Conservation (phyloP, 805 yeast genomes). For the Yarrowia yakushimensis region DNA sequence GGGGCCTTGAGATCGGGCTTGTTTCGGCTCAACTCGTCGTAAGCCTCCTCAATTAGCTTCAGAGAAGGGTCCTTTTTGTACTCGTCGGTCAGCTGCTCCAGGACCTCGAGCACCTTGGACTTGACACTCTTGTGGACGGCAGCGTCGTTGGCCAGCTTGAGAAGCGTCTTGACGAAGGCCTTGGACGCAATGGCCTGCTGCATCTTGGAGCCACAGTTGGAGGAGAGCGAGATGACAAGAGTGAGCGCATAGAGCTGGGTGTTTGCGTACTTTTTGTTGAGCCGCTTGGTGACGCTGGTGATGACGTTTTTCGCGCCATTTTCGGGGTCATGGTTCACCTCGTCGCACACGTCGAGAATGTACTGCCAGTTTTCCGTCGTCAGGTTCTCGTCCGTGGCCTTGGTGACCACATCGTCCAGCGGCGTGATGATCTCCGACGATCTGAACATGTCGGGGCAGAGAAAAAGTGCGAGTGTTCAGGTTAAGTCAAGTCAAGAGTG, state of each 20-base stretch:
- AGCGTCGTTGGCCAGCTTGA: slow-evolving; percentile 50
- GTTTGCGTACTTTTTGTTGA: slow-evolving; percentile 58
- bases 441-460: slow-evolving; percentile 20
- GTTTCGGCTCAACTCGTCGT: slow-evolving; percentile 45
- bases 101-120: slow-evolving; percentile 58
- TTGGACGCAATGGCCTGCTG: slow-evolving; percentile 60
- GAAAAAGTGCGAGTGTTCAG: too few species aligned
- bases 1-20: slow-evolving; percentile 47
- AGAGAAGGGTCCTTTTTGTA: slow-evolving; percentile 75
- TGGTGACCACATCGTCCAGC: slow-evolving; percentile 28
- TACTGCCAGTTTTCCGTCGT: slow-evolving; percentile 66
- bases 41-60: slow-evolving; percentile 62
- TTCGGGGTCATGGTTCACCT: slow-evolving; percentile 59
- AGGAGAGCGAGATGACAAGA: slow-evolving; percentile 57
- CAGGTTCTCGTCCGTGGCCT: slow-evolving; percentile 63
- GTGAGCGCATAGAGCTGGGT: slow-evolving; percentile 57
- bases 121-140: slow-evolving; percentile 67
- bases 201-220: slow-evolving; percentile 71
- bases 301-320: slow-evolving; percentile 50
- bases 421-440: slow-evolving; percentile 22
- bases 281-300: slow-evolving; percentile 46
- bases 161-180: slow-evolving; percentile 48
- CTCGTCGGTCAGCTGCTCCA: slow-evolving; percentile 60
- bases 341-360: slow-evolving; percentile 63
- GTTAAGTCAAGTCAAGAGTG: too few species aligned